Evolutionary conservation across 2,329 filamentous ascomycete species (phyloP).

Genomic region (Exophiala xenobiotica): DNA sequence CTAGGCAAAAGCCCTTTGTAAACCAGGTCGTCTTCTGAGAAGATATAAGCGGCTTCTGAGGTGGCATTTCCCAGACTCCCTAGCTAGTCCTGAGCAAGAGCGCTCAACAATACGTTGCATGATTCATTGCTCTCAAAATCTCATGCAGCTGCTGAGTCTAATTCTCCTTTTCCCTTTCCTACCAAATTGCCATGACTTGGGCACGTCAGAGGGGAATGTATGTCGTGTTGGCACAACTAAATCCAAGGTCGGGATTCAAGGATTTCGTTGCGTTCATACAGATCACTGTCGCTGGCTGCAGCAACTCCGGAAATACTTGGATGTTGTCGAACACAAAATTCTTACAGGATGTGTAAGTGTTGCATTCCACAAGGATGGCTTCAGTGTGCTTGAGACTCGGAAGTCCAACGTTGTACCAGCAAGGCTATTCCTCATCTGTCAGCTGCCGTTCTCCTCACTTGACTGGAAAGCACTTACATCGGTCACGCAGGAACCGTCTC

Average conservation of each 20-base stretch:
- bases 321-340: conserved; percentile 38
- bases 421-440: conserved; percentile 32
- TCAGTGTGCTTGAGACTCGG: conserved; percentile 42
- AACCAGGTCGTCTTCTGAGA: no score
- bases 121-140: no score
- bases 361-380: conserved; percentile 45
- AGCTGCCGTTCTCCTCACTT: no score
- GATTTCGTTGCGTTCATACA: conserved; percentile 38
- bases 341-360: conserved; percentile 41
- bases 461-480: no score
- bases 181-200: background rate
- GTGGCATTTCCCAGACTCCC: no score
- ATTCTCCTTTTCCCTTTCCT: background rate
- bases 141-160: no score
- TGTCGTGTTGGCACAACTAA: conserved; percentile 39
- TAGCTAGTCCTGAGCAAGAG: no score
- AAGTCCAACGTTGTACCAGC: conserved; percentile 46
- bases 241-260: conserved; percentile 38
- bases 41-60: no score
- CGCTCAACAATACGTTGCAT: no score
- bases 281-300: conserved; percentile 33
- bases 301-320: conserved; percentile 36
- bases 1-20: no score
- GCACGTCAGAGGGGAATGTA: conserved; percentile 23
- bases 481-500: conserved; percentile 45